Conservation (phyloP, 345 rosid species). For the Clausena lansium region DNA sequence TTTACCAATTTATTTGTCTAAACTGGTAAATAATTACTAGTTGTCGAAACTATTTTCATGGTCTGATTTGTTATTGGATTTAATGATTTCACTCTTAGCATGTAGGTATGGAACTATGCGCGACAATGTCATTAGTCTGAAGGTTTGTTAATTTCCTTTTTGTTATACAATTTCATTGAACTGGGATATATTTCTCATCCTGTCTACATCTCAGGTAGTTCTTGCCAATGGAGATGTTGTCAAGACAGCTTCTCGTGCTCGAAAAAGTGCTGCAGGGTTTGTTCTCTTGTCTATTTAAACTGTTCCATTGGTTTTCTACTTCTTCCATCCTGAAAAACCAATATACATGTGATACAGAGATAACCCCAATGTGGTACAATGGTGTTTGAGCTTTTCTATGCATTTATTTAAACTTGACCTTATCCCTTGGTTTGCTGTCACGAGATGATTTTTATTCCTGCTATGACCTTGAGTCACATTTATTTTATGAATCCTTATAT, state of each 20-base stretch:
- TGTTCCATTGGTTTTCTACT: background rate
- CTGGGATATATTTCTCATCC: constrained; percentile 25
- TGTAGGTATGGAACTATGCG: constrained; percentile 98
- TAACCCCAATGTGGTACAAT: background rate
- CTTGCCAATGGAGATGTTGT: constrained; percentile 89
- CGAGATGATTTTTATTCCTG: background rate
- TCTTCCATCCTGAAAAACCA: background rate
- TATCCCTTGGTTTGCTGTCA: background rate
- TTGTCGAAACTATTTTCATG: background rate
- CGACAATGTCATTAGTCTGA: constrained; percentile 87
- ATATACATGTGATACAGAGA: background rate
- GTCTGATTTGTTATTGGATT: constrained; percentile 23
- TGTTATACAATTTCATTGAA: constrained; percentile 12
- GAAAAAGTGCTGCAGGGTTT: constrained; percentile 97
- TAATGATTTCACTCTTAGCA: constrained; percentile 50
- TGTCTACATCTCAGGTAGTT: constrained; percentile 57
- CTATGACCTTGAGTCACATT: background rate
- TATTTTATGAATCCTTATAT: background rate
- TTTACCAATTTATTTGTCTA: background rate
- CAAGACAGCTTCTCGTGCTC: constrained; percentile 96
- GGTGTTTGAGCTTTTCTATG: background rate
- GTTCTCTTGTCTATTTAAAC: constrained; percentile 28
- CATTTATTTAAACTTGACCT: background rate
- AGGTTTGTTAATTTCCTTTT: constrained; percentile 46
- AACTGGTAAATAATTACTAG: background rate